A percentile compares a stretch with the other conserved stretches of the same genome.
Conservation (phyloP, 352 stramenopile genomes). For the Phytopythium oedochilum region DNA sequence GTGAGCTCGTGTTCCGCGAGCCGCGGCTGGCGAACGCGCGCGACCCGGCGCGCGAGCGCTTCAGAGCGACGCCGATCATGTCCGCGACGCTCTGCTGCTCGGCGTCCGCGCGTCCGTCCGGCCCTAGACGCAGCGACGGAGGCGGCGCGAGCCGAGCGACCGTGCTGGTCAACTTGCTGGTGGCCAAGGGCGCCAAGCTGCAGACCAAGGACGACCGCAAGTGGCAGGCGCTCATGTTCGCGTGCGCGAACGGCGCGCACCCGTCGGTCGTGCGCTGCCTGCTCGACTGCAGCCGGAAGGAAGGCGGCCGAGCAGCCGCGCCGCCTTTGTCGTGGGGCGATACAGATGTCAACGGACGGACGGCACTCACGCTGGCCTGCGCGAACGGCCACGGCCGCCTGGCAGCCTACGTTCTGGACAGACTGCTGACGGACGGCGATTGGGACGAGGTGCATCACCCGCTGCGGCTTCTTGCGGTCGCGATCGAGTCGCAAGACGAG, state of each 20-base stretch:
- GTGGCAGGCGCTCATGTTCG: conserved; percentile 13
- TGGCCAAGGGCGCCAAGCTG: conserved; percentile 20
- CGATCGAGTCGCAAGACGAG: neutral
- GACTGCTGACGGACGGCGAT: neutral
- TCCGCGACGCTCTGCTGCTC: conserved; percentile 2
- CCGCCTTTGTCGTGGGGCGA: conserved; percentile 14
- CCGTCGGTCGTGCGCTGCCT: conserved; percentile 12
- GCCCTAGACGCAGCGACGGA: neutral
- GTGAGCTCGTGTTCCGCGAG: conserved; percentile 15
- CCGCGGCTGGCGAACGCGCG: conserved; percentile 14
- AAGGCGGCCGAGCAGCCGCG: neutral
- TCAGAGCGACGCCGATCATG: conserved; percentile 18
- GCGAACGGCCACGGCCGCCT: conserved; percentile 15
- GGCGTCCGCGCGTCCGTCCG: neutral
- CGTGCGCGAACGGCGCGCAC: conserved; percentile 11
- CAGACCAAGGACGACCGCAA: conserved; percentile 20
- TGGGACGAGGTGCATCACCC: neutral
- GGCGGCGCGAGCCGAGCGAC: neutral
- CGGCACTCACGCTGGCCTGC: conserved; percentile 17
- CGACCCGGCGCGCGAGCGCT: conserved; percentile 2
- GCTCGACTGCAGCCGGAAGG: conserved; percentile 7
- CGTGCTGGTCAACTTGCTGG: conserved; percentile 12
- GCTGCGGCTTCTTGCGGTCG: neutral
- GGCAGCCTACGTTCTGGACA: conserved; percentile 15
- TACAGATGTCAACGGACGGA: conserved; percentile 10